A percentile compares a stretch with the other conserved stretches of the same genome.
Conservation (phyloP, 345 rosid species). For the Corchorus olitorius region DNA sequence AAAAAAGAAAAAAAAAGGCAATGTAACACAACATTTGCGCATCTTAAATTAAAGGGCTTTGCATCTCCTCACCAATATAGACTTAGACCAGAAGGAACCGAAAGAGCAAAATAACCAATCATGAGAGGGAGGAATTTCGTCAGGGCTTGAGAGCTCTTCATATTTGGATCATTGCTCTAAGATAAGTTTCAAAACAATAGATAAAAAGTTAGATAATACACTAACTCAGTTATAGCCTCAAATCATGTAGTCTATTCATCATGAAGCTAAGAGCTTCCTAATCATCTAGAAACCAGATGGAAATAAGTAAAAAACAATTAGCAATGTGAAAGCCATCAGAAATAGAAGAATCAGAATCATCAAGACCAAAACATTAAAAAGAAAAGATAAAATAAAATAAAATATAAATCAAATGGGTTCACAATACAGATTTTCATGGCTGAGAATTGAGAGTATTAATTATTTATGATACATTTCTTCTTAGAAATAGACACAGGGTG, state of each 20-base stretch:
- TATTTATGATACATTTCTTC: not conserved
- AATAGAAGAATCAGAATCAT: not conserved
- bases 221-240: not conserved
- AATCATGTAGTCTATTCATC: not conserved
- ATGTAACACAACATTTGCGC: not conserved
- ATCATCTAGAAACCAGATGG: not conserved
- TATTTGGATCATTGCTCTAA: conserved; percentile 82
- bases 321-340: not conserved
- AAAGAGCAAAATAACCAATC: conserved; percentile 93
- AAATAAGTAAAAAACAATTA: conserved; percentile 5
- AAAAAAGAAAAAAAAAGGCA: conserved; percentile 4
- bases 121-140: conserved; percentile 81
- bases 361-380: not conserved
- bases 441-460: not conserved
- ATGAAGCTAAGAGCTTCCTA: not conserved
- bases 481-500: not conserved
- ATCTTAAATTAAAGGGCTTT: conserved; percentile 8
- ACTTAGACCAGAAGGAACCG: conserved; percentile 99
- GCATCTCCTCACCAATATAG: conserved; percentile 79
- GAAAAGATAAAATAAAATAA: too few relatives aligned
- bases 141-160: conserved; percentile 87
- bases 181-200: conserved; percentile 1
- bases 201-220: not conserved
- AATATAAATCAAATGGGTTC: not conserved
- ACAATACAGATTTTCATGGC: not conserved